Evolutionary conservation across 2,329 filamentous ascomycete genomes (phyloP), one percentile per base, ranked within the genome.

Genomic region (Cadophora gregata): DNA sequence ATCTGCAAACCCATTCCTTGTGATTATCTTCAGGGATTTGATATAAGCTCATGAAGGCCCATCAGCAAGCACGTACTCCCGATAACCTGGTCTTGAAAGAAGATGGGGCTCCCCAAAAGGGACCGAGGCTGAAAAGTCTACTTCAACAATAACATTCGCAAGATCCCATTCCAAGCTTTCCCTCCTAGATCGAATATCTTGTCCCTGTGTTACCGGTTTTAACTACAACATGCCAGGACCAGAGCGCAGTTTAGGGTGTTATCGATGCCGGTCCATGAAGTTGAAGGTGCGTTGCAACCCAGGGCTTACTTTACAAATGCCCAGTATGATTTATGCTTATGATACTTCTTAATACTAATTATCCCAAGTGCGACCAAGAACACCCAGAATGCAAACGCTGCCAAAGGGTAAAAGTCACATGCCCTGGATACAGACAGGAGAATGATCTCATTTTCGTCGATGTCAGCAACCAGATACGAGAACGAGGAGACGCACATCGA

Each of bases 221-320:
- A 12, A 16, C 14, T 47, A 9, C n/a, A 58, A n/a, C 29, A 58
- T 58, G 55, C 55, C 55, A 19, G 55, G 55, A 58, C 55, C 55
- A 42, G 55, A 58, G 10, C 55, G 55, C 38, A 58, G 55, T 24
- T 12, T 58, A 25, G 55, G 55, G 16, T 58, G 55, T 25, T 58
- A 58, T 42, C 55, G 55, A 58, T 58, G 55, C 27, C 31, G 55
- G n/a, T 58, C 55, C 21, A 58, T 58, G 55, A 58, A 58, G 21
- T n/a, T 58, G 55, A 58, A 58, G 55, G 55, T 58, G 19, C 24
- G 51, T n/a, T 25, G 25, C 31, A 2, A 33, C n/a, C 19, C 36
- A 42, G 7, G 19, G 19, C 9, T 8, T 4, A 9, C 19, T 16
- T 21, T 10, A 8, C 42, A 21, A 21, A 47, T 2, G 6, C 9